phyloP scores from a whole-genome alignment of 23 red algal species.

The Cyanidium caldarium region DNA sequence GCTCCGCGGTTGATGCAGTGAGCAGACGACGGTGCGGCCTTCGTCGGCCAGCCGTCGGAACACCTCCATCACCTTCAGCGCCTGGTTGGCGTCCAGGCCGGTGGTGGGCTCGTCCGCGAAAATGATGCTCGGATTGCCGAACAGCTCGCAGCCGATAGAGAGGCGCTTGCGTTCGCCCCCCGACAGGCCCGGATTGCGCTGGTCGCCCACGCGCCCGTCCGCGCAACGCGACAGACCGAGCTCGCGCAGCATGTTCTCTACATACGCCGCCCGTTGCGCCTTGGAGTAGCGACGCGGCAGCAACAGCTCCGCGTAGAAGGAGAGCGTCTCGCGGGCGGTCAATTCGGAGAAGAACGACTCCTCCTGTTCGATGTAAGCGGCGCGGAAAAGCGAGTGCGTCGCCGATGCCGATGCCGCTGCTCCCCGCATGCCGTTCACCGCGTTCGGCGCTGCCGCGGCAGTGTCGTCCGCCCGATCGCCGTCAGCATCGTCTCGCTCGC shows the following conservation, averaged over 20 bases:
- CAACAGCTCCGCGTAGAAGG: constrained; percentile 39
- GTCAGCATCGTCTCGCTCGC: not conserved
- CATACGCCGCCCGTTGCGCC: constrained; percentile 21
- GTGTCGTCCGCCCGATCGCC: not conserved
- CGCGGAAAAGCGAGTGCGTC: not conserved
- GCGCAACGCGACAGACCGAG: constrained; percentile 40
- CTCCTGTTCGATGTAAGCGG: constrained; percentile 73
- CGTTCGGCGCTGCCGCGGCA: too few relatives aligned
- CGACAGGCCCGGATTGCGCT: constrained; percentile 56
- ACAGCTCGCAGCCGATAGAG: constrained; percentile 60
- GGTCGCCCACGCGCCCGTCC: constrained; percentile 56
- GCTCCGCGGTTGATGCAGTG: constrained; percentile 67
- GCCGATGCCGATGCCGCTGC: too few relatives aligned
- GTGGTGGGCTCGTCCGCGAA: constrained; percentile 69
- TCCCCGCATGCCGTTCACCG: too few relatives aligned
- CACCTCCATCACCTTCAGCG: constrained; percentile 58
- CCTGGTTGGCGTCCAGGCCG: constrained; percentile 88
- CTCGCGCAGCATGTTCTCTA: constrained; percentile 38
- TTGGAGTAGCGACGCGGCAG: constrained; percentile 18
- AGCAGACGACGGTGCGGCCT: constrained; percentile 74
- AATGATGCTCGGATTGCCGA: constrained; percentile 51
- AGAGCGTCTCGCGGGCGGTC: constrained; percentile 76
- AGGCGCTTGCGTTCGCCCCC: constrained; percentile 87
- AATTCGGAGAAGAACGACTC: constrained; percentile 82
- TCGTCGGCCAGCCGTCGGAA: constrained; percentile 51